These are phyloP conservation scores for Tetramitus jugosus DNA, from an alignment of 208 protist species.

Conservation along the genomic window DNA sequence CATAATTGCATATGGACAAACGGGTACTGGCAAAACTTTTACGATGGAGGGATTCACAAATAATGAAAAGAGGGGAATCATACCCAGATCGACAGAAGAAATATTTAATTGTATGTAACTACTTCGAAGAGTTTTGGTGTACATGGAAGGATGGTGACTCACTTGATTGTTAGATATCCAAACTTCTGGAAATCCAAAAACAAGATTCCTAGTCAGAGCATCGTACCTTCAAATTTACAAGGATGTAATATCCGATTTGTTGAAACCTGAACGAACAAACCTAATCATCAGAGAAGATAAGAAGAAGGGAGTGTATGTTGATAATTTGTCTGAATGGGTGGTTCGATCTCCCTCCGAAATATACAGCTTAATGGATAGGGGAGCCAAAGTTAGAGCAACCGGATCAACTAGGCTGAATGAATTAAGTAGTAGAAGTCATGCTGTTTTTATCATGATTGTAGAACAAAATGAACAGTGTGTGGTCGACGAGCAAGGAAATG, in stretches of 20 bases:
- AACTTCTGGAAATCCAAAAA: slow-evolving; percentile 60
- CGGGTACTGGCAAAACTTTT: slow-evolving; percentile 84
- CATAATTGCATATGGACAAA: slow-evolving; percentile 75
- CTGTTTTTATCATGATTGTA: slow-evolving; percentile 48
- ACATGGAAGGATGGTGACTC: slow-evolving; percentile 6
- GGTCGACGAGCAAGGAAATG: no score
- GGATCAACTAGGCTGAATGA: slow-evolving; percentile 50
- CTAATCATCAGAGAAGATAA: slow-evolving; percentile 65
- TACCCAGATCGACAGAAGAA: slow-evolving; percentile 76
- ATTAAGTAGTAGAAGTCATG: slow-evolving; percentile 44
- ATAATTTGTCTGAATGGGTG: slow-evolving; percentile 73
- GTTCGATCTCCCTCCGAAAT: slow-evolving; percentile 72
- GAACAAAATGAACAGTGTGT: slow-evolving; percentile 35
- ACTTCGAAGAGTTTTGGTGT: no score
- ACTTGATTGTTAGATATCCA: slow-evolving; percentile 36
- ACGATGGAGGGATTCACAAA: slow-evolving; percentile 46
- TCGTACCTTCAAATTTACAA: slow-evolving; percentile 95
- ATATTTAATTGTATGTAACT: slow-evolving; percentile 66
- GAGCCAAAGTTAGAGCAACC: slow-evolving; percentile 47
- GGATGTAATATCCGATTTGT: slow-evolving; percentile 86
- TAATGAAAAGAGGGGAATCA: slow-evolving; percentile 60
- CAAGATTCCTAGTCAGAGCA: slow-evolving; percentile 83
- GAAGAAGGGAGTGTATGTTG: slow-evolving; percentile 74
- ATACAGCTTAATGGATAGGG: slow-evolving; percentile 70
- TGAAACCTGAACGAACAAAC: slow-evolving; percentile 68